Base-by-base conservation (phyloP, 2,329 filamentous ascomycete genomes). In the Drechslera avenae region DNA sequence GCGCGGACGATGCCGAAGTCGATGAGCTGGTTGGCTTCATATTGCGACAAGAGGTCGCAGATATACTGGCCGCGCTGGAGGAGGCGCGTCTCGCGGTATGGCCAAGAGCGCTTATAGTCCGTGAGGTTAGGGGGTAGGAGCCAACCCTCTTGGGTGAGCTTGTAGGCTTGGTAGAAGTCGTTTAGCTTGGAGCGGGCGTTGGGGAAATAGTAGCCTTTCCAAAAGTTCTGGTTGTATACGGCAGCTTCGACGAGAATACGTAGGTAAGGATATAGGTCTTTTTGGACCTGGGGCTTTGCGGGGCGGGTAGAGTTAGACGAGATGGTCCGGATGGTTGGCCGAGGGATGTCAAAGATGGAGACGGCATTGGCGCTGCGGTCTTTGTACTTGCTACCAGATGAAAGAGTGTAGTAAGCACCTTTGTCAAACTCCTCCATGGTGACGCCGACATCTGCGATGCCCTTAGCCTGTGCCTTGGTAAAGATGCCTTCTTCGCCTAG, bases 1-100 rank as follows among this genome's bases (percentile, higher is more conserved):
- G 44, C 41, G 17, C 54, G 54, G 16, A 62, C 23, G 21, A 60
- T 42, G 9, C 49, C 52, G 10, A 45, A 61, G 31, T 64, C 59
- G 0, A 34, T 54, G 8, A 62, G 10, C 6, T 31, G 9, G 10
- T 39, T 45, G 3, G 30, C 18, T 2, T 60, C 34, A 19, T 46
- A 54, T 4, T 39, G 36, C 3, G 40, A 13, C 9, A 53, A 34
- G 0, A 63, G 35, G 1, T 43, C n/a, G 16, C 51, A 36, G 13
- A 61, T 30, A 6, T 60, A 14, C 1, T 49, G 28, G 1, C 41
- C 57, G 28, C 55, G 50, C n/a, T 54, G 37, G 0, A 64, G 37
- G 1, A 59, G 39, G 1, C 58, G 59, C 8, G 33, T 4, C 23
- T 63, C 62, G 18, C 17, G 26, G 26, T 34, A 34, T 4, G 45